These are phyloP conservation scores for Blastocrithidia nonstop DNA, from an alignment of 208 protist species.

Conservation along the genomic window DNA sequence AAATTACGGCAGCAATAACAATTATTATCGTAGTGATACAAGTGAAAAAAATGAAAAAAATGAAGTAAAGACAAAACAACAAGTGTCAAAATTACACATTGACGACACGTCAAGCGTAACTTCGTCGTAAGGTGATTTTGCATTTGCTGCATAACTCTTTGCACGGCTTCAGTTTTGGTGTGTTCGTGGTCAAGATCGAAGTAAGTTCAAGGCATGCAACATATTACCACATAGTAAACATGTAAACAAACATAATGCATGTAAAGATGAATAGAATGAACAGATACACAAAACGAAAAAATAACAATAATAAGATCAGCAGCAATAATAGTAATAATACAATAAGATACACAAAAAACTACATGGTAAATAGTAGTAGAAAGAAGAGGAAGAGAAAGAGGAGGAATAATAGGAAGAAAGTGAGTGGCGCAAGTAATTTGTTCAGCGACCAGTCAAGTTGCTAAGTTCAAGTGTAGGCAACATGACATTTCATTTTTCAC, in stretches of 20 bases:
- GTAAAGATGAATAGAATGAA: background rate
- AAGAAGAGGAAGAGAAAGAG: too few species aligned
- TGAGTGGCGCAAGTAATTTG: too few species aligned
- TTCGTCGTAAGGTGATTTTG: slow-evolving; percentile 22
- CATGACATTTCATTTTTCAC: too few species aligned
- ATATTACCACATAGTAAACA: background rate
- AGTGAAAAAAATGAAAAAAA: background rate
- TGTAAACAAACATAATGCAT: background rate
- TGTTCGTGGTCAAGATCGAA: slow-evolving; percentile 30
- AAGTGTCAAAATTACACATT: background rate
- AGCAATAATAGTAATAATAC: background rate
- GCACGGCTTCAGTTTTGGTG: slow-evolving; percentile 55
- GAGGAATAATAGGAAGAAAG: background rate
- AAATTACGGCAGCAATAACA: background rate
- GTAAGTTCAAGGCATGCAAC: slow-evolving; percentile 12
- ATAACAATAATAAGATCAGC: background rate
- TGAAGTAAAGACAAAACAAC: background rate
- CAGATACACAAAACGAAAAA: background rate
- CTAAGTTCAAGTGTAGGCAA: too few species aligned
- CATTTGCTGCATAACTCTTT: slow-evolving; percentile 45
- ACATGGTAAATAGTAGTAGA: too few species aligned
- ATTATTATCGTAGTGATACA: too few species aligned
- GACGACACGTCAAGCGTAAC: background rate
- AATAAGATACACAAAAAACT: too few species aligned
- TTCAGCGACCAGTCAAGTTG: too few species aligned